Base-by-base conservation (phyloP, 192 early-diverging fungal genomes). In the Haplosporangium gracile region DNA sequence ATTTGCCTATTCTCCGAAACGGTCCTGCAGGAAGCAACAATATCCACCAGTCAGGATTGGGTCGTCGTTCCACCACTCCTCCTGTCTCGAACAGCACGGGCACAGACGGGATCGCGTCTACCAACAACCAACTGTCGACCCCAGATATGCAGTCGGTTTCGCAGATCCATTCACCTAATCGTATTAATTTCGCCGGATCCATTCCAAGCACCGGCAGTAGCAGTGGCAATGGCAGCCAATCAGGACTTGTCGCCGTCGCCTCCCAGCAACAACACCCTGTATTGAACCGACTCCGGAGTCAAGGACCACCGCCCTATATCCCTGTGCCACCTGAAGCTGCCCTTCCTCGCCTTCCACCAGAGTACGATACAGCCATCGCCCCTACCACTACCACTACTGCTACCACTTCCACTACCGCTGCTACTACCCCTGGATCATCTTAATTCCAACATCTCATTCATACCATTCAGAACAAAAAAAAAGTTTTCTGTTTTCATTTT, bases 271-370 rank as follows among this genome's bases (percentile, higher is more conserved):
- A 65, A 16, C 76, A 77, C 8, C 81, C 81, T 7, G 34, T 72
- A 3, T 22, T 83, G 20, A 74, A 69, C 43, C 75, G 81, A 29
- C 70, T 83, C 36, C 81, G 81, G 29, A 83, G 81, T 39, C 60
- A 73, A 60, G 81, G 81, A 29, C 81, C 81, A 26, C 81, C 81
- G 3, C 81, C 81, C 4, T 83, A 83, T 77, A 55, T 78, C 45
- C 76, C 81, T 26, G n/a, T 78, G 76, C 26, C 81, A 11, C 76
- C 81, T 15, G 81, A 83, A 36, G 75, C 73, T 34, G 45, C 75
- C 15, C 40, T 45, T 1, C 76, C 81, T 8, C 34, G 51, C 6
- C 74, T 75, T 2, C 74, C 74, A 38, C 74, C 74, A 51, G 74
- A 75, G 74, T 75, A 75, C 22, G 24, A 51, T 29, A 75, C 74